Evolutionary conservation across 1,139 yeast genomes (phyloP).

Genomic region (Taiozyma sp.): DNA sequence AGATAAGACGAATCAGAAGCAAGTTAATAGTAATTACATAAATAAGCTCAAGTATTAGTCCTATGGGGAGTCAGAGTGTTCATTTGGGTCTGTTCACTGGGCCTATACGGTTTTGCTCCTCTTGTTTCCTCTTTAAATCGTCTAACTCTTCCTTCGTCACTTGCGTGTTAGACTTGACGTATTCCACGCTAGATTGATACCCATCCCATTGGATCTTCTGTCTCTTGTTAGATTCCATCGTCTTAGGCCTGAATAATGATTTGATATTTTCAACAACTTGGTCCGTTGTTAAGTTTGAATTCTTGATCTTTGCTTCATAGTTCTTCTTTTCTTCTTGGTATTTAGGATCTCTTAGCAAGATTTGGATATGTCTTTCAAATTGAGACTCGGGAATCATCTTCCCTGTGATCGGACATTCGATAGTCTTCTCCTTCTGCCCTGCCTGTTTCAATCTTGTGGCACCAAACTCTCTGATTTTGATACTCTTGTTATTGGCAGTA

Average conservation of each 20-base stretch:
- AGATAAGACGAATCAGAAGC: too few species aligned
- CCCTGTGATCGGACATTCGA: slow-evolving; percentile 74
- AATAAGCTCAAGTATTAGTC: too few species aligned
- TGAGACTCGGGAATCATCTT: slow-evolving; percentile 64
- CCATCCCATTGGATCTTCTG: slow-evolving; percentile 31
- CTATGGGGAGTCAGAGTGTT: neutral
- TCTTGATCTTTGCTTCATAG: slow-evolving; percentile 58
- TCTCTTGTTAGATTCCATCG: slow-evolving; percentile 20
- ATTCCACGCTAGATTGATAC: slow-evolving; percentile 21
- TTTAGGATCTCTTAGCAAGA: slow-evolving; percentile 73
- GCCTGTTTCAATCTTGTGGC: slow-evolving; percentile 46
- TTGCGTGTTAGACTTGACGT: slow-evolving; percentile 11
- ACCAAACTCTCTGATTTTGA: slow-evolving; percentile 68
- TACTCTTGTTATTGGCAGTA: slow-evolving; percentile 12
- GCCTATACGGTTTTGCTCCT: slow-evolving; percentile 2
- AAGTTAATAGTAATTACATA: too few species aligned
- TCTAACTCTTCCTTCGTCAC: slow-evolving; percentile 13
- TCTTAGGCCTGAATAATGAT: slow-evolving; percentile 41
- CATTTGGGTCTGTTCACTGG: neutral
- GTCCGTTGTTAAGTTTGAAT: slow-evolving; percentile 60
- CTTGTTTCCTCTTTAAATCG: slow-evolving; percentile 16
- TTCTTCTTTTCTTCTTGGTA: slow-evolving; percentile 68
- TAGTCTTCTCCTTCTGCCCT: slow-evolving; percentile 30
- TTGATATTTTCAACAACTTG: slow-evolving; percentile 77
- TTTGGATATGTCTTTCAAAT: slow-evolving; percentile 70